A percentile compares a stretch with the other conserved stretches of the same genome.
These are phyloP conservation scores for Heterobasidion annosum DNA, from an alignment of 1,284 basidiomycete genomes.

Conservation along the genomic window DNA sequence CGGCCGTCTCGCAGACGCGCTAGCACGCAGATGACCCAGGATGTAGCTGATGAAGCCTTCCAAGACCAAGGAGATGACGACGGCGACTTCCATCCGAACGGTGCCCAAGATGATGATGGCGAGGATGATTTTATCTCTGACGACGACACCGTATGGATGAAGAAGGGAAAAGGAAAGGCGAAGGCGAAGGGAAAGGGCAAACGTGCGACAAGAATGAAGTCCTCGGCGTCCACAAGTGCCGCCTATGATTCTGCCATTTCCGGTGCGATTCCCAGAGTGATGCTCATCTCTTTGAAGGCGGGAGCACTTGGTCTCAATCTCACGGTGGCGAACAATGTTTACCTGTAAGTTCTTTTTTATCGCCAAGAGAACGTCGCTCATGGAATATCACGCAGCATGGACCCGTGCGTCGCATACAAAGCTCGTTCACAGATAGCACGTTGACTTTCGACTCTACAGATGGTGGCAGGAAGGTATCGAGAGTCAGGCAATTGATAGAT, in stretches of 20 bases:
- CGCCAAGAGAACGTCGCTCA: constrained; percentile 4
- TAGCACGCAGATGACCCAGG: constrained; percentile 4
- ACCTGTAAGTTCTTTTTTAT: constrained; percentile 47
- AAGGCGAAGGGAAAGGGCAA: constrained; percentile 26
- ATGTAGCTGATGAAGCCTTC: constrained; percentile 10
- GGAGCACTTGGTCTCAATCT: constrained; percentile 83
- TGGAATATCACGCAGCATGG: constrained; percentile 45
- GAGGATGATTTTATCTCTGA: constrained; percentile 22
- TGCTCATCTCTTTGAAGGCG: constrained; percentile 82
- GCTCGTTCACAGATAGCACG: neutral
- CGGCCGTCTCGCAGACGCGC: constrained; percentile 14
- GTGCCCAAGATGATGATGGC: neutral
- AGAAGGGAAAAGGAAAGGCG: constrained; percentile 13
- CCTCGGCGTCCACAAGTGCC: constrained; percentile 6
- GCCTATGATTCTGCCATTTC: constrained; percentile 1
- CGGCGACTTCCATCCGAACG: constrained; percentile 4
- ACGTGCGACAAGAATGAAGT: constrained; percentile 28
- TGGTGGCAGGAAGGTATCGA: constrained; percentile 89
- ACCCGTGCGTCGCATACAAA: constrained; percentile 44
- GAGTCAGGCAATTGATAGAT: constrained; percentile 81
- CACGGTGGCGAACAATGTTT: constrained; percentile 86
- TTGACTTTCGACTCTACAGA: constrained; percentile 20
- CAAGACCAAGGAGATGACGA: constrained; percentile 5
- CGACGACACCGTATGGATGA: constrained; percentile 20
- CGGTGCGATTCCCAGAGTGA: constrained; percentile 57